Percentiles rank a stretch among this genome's conserved stretches.
Conservation (phyloP, 495 filamentous ascomycete species). For the Trichoderma reesei region DNA sequence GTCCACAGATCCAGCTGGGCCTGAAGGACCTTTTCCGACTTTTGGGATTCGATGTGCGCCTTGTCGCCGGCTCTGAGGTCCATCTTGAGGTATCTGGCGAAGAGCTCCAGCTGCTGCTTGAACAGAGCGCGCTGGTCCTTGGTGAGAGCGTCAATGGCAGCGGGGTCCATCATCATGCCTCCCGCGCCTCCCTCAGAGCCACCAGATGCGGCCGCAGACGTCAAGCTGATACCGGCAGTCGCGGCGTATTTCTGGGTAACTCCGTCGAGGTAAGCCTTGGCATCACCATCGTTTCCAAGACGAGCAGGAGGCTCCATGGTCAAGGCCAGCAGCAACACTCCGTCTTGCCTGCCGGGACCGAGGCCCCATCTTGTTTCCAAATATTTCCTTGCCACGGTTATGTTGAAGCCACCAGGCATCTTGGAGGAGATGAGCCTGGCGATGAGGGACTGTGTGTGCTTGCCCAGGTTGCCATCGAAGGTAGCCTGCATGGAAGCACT, state of each 20-base stretch:
- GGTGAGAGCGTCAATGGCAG: slow-evolving; percentile 90
- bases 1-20: slow-evolving; percentile 92
- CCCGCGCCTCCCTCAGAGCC: slow-evolving; percentile 62
- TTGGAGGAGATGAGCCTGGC: slow-evolving; percentile 94
- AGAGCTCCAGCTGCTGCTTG: slow-evolving; percentile 93
- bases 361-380: slow-evolving; percentile 91
- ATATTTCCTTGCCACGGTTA: slow-evolving; percentile 88
- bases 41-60: slow-evolving; percentile 70
- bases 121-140: slow-evolving; percentile 91
- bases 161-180: slow-evolving; percentile 99
- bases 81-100: slow-evolving; percentile 93
- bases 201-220: slow-evolving; percentile 59
- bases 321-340: slow-evolving; percentile 76
- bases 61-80: slow-evolving; percentile 93
- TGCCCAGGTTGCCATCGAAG: slow-evolving; percentile 95
- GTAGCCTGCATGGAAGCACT: slow-evolving; percentile 94
- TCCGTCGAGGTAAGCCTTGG: slow-evolving; percentile 83
- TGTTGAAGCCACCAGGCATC: slow-evolving; percentile 99
- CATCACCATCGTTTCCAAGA: slow-evolving; percentile 79
- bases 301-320: slow-evolving; percentile 87
- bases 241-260: slow-evolving; percentile 82
- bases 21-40: slow-evolving; percentile 77
- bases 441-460: slow-evolving; percentile 89
- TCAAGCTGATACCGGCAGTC: slow-evolving; percentile 74
- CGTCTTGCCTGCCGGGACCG: slow-evolving; percentile 79